A percentile compares a stretch with the other conserved stretches of the same genome.
Conservation (phyloP, 768 basidiomycete species). For the Trametes villosa region DNA sequence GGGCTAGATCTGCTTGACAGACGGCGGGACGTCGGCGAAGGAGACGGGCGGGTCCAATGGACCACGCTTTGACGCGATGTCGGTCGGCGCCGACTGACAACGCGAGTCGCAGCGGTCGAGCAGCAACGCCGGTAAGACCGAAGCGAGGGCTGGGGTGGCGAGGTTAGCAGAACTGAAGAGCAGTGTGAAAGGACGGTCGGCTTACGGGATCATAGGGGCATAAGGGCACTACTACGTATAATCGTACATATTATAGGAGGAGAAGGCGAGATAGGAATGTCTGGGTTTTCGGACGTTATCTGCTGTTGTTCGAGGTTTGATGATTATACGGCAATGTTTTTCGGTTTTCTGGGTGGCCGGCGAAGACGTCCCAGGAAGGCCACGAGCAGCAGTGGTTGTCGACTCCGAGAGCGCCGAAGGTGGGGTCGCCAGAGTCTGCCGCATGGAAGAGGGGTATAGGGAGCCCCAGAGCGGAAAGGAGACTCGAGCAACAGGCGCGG, state of each 20-base stretch:
- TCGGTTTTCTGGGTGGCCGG: too few relatives aligned
- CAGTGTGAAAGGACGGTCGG: neutral
- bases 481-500: neutral
- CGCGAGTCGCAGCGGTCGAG: neutral
- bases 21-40: neutral
- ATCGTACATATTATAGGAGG: too few relatives aligned
- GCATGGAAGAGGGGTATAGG: slow-evolving; percentile 1
- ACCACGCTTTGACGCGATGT: neutral
- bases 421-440: neutral
- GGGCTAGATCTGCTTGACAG: neutral
- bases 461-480: neutral
- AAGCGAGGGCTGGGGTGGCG: neutral
- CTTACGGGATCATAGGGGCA: too few relatives aligned
- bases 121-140: neutral
- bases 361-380: neutral
- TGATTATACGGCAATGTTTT: too few relatives aligned
- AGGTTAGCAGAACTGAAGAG: neutral
- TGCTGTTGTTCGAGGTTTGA: too few relatives aligned
- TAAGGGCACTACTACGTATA: too few relatives aligned
- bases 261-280: too few relatives aligned
- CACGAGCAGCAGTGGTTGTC: too few relatives aligned
- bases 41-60: neutral
- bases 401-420: neutral
- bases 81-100: neutral
- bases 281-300: too few relatives aligned